phyloP scores from a whole-genome alignment of 2,329 filamentous ascomycete genomes.

The Fusarium verrucosum region DNA sequence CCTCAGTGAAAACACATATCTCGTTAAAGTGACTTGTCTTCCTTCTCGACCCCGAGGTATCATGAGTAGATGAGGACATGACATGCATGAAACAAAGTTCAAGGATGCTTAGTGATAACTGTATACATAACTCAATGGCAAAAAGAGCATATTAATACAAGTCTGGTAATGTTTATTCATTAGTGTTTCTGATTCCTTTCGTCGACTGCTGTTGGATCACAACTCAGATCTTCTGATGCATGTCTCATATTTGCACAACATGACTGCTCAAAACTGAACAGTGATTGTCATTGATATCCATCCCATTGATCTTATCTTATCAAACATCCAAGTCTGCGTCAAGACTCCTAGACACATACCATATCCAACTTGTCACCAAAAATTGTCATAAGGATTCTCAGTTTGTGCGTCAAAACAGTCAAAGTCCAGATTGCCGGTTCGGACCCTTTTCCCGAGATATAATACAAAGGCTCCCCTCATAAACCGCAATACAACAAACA shows the following conservation, averaged over 20 bases:
- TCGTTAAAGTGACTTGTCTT: no score
- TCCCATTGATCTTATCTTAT: neutral
- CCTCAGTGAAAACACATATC: no score
- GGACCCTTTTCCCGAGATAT: constrained; percentile 45
- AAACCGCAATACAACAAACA: constrained; percentile 44
- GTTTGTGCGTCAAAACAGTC: constrained; percentile 33
- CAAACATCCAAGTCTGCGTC: neutral
- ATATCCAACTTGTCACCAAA: neutral
- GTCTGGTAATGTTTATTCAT: neutral
- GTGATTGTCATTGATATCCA: neutral
- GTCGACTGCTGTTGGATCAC: neutral
- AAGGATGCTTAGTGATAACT: neutral
- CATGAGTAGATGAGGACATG: neutral
- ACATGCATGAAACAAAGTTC: neutral
- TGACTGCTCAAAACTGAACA: neutral
- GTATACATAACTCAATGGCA: neutral
- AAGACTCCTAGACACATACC: neutral
- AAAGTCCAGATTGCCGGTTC: constrained; percentile 41
- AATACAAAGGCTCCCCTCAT: constrained; percentile 47
- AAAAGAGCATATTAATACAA: no score
- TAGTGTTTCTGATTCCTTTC: neutral
- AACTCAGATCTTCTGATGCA: neutral
- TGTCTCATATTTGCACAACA: neutral
- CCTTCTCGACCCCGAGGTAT: neutral
- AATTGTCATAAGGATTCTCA: neutral